These are phyloP conservation scores for Mycogone perniciosa DNA, from an alignment of 2,329 filamentous ascomycete species.

Conservation along the genomic window DNA sequence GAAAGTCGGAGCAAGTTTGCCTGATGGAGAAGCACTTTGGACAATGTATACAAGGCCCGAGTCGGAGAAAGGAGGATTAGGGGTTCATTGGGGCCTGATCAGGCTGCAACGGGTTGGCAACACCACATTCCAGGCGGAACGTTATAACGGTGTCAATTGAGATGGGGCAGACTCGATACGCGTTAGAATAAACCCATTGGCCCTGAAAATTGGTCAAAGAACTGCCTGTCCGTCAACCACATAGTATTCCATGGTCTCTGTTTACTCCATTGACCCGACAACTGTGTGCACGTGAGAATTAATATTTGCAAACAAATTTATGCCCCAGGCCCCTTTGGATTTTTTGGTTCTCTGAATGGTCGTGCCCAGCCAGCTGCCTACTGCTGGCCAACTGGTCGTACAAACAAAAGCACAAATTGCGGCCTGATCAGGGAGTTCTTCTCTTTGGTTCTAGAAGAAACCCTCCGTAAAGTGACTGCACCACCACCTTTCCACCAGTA, in stretches of 20 bases:
- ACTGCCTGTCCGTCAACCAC: too few species aligned
- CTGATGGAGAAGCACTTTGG: neutral
- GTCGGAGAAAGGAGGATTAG: neutral
- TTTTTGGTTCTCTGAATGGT: neutral
- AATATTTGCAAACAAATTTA: neutral
- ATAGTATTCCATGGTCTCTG: too few species aligned
- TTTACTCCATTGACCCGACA: too few species aligned
- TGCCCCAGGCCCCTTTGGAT: neutral
- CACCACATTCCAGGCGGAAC: neutral
- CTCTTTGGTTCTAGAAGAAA: conserved; percentile 11
- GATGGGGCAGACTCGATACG: neutral
- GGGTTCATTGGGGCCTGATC: conserved; percentile 2
- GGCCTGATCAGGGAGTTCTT: conserved; percentile 2
- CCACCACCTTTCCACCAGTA: neutral
- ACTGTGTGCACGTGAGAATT: too few species aligned
- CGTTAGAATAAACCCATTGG: too few species aligned
- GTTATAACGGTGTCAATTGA: neutral
- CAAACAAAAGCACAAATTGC: conserved; percentile 2
- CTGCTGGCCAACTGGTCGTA: neutral
- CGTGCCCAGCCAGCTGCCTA: neutral
- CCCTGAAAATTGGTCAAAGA: too few species aligned
- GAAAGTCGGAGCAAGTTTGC: neutral
- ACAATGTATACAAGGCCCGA: neutral
- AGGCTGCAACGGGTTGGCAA: neutral
- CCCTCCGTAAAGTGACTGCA: neutral